Evolutionary conservation across 192 early-diverging fungal species (phyloP).

Genomic region (Backusella liffmaniae): DNA sequence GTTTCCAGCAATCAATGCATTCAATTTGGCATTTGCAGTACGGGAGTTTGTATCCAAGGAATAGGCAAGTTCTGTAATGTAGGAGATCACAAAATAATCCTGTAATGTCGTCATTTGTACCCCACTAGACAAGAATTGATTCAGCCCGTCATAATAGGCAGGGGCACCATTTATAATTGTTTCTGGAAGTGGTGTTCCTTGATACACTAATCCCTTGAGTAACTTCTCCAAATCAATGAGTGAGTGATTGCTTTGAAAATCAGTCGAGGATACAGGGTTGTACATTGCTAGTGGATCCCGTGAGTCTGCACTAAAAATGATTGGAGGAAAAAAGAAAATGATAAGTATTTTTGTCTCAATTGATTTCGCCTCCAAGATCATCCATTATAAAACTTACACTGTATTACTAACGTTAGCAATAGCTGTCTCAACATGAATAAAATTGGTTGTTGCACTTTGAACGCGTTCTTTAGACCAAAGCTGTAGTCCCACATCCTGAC

Average conservation of each 20-base stretch:
- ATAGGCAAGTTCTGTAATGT: neutral
- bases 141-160: constrained; percentile 43
- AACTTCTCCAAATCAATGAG: constrained; percentile 41
- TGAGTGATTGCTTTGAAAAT: constrained; percentile 37
- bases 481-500: neutral
- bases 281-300: constrained; percentile 48
- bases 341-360: too few species aligned
- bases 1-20: constrained; percentile 10
- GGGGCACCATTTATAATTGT: constrained; percentile 46
- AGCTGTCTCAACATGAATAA: constrained; percentile 55
- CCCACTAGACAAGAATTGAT: constrained; percentile 21
- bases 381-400: constrained; percentile 22
- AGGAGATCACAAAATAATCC: constrained; percentile 41
- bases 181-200: constrained; percentile 12
- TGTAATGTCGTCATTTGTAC: neutral
- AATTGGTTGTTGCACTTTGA: constrained; percentile 35
- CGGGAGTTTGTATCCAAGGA: neutral
- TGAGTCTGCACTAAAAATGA: constrained; percentile 38
- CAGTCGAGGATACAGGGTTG: constrained; percentile 39
- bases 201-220: constrained; percentile 26
- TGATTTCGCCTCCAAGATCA: neutral
- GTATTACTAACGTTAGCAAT: constrained; percentile 51
- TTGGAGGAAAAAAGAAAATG: neutral
- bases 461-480: neutral
- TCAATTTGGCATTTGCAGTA: neutral